phyloP scores from a whole-genome alignment of 257 asterid genomes.

The Solanum verrucosum region DNA sequence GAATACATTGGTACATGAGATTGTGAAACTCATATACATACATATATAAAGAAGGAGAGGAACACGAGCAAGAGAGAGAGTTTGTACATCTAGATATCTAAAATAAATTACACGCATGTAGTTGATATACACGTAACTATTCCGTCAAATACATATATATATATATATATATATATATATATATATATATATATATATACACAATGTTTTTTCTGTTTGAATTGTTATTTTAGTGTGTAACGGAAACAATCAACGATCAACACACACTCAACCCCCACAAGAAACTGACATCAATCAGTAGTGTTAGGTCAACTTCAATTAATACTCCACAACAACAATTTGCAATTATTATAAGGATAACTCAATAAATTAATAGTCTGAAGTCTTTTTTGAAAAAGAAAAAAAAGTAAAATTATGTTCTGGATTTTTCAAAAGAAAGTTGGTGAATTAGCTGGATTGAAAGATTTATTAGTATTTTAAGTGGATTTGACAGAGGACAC shows the following conservation, averaged over 20 bases:
- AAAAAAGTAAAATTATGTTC: neutral
- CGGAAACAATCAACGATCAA: neutral
- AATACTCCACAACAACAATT: neutral
- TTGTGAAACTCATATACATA: too few species aligned
- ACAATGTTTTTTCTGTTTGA: too few species aligned
- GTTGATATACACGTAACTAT: neutral
- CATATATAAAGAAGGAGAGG: neutral
- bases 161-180: too few species aligned
- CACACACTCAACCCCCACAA: neutral
- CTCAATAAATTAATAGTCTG: neutral
- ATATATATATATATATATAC: too few species aligned
- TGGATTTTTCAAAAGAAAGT: neutral
- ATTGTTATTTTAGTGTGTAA: too few species aligned
- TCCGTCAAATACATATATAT: neutral
- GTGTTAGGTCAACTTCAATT: neutral
- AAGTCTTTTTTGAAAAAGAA: neutral
- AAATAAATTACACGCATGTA: neutral
- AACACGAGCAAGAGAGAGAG: neutral
- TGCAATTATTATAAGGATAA: neutral
- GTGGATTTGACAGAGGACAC: neutral
- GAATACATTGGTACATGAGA: too few species aligned
- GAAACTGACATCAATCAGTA: neutral
- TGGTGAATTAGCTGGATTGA: neutral
- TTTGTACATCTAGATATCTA: fast-evolving
- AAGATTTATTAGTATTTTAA: neutral